Evolutionary conservation across 768 basidiomycete genomes (phyloP).

Genomic region (Coprinopsis strossmayeri): DNA sequence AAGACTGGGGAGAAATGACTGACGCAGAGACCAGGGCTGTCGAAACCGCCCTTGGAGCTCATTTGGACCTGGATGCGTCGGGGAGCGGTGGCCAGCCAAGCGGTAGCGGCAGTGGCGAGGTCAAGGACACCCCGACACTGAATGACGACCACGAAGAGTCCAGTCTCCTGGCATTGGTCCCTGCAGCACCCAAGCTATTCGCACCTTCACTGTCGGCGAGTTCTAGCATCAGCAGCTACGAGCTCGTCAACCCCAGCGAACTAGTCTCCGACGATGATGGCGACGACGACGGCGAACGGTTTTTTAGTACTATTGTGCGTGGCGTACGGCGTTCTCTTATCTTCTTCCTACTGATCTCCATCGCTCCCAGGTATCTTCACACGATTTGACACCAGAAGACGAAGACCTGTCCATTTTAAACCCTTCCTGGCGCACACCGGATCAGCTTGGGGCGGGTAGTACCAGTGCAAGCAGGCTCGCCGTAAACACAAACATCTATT

Average conservation of each 20-base stretch:
- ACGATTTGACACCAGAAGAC: conserved; percentile 24
- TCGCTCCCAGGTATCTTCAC: conserved; percentile 16
- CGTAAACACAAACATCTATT: background rate
- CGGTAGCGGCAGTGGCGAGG: background rate
- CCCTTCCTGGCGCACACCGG: background rate
- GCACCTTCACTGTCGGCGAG: conserved; percentile 25
- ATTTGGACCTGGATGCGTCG: conserved; percentile 10
- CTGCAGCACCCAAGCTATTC: background rate
- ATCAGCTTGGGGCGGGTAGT: background rate
- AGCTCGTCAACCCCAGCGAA: conserved; percentile 36
- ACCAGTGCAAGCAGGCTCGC: background rate
- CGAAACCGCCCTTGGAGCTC: conserved; percentile 28
- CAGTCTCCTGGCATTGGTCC: background rate
- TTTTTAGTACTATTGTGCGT: conserved; percentile 22
- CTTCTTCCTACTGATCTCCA: conserved; percentile 7
- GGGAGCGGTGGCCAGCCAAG: no score
- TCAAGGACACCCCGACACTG: background rate
- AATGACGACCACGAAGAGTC: background rate
- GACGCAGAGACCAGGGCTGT: conserved; percentile 28
- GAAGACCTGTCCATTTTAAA: conserved; percentile 17
- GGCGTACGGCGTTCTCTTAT: background rate
- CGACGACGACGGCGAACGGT: conserved; percentile 26
- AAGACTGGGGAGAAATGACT: conserved; percentile 41
- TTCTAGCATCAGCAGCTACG: conserved; percentile 32
- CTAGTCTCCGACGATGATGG: conserved; percentile 34